Evolutionary conservation across 2,329 filamentous ascomycete species (phyloP).

Genomic region (Sclerotinia glacialis): DNA sequence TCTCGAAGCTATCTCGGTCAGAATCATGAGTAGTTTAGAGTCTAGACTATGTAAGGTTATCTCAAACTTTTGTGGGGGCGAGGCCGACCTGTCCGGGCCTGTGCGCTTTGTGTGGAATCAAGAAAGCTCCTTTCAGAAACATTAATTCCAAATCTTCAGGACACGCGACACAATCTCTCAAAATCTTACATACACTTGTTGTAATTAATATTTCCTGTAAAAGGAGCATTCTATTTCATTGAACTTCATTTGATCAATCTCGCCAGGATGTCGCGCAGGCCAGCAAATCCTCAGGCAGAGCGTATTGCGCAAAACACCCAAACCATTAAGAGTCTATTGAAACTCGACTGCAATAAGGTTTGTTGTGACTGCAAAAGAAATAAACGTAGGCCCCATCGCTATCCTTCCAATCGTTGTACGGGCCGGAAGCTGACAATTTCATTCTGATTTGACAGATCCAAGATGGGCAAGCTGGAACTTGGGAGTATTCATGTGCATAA

Average conservation of each 20-base stretch:
- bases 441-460: constrained; percentile 61
- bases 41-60: too few relatives aligned
- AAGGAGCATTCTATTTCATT: neutral
- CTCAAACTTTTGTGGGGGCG: constrained; percentile 7
- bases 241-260: neutral
- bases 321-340: constrained; percentile 91
- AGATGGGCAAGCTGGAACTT: constrained; percentile 99
- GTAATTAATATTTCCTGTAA: neutral
- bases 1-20: too few relatives aligned
- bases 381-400: constrained; percentile 67
- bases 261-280: constrained; percentile 76
- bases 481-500: constrained; percentile 95
- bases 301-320: constrained; percentile 89
- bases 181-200: constrained; percentile 8
- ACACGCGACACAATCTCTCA: constrained; percentile 12
- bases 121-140: constrained; percentile 7
- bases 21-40: too few relatives aligned
- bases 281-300: constrained; percentile 75
- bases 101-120: constrained; percentile 17
- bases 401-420: neutral
- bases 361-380: constrained; percentile 99
- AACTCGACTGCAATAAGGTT: constrained; percentile 91
- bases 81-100: constrained; percentile 7
- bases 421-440: neutral
- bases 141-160: neutral